Evolutionary conservation across 2,329 filamentous ascomycete genomes (phyloP).

Genomic region (Aspergillus fijiensis): DNA sequence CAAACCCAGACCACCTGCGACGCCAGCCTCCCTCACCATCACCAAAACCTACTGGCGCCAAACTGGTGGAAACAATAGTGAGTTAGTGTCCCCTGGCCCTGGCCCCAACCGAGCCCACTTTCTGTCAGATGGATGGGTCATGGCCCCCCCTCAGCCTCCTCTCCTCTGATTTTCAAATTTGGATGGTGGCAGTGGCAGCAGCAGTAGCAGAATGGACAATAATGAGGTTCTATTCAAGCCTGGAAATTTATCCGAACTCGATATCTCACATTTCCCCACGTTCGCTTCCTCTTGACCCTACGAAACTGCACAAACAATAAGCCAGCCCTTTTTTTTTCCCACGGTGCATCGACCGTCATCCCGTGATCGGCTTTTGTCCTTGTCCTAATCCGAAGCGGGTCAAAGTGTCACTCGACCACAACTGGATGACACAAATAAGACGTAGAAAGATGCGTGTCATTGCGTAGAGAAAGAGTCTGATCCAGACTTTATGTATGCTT

Average conservation of each 20-base stretch:
- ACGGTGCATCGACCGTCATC: conserved; percentile 11
- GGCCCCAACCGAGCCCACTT: conserved; percentile 14
- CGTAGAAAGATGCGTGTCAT: not conserved
- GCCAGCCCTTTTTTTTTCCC: not conserved
- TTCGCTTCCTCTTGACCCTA: conserved; percentile 1
- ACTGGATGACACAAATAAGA: not conserved
- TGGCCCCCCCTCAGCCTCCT: conserved; percentile 5
- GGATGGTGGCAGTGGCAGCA: not conserved
- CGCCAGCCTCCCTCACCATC: conserved; percentile 19
- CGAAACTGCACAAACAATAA: not conserved
- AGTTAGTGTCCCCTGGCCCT: conserved; percentile 1
- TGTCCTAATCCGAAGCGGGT: conserved; percentile 4
- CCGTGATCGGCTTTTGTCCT: conserved; percentile 6
- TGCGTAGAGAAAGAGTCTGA: not conserved
- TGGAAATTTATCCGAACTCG: conserved; percentile 11
- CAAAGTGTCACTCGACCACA: not conserved
- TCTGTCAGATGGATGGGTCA: conserved; percentile 13
- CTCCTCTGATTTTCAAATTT: not conserved
- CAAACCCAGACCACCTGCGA: conserved; percentile 13
- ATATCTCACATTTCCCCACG: conserved; percentile 17
- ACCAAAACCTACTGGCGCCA: conserved; percentile 15
- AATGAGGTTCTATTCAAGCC: not conserved
- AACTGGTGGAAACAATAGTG: conserved; percentile 23
- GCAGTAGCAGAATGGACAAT: not conserved
- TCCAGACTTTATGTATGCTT: not conserved